Base-by-base conservation (phyloP, 495 filamentous ascomycete genomes). In the Mytilinidion resinicola region DNA sequence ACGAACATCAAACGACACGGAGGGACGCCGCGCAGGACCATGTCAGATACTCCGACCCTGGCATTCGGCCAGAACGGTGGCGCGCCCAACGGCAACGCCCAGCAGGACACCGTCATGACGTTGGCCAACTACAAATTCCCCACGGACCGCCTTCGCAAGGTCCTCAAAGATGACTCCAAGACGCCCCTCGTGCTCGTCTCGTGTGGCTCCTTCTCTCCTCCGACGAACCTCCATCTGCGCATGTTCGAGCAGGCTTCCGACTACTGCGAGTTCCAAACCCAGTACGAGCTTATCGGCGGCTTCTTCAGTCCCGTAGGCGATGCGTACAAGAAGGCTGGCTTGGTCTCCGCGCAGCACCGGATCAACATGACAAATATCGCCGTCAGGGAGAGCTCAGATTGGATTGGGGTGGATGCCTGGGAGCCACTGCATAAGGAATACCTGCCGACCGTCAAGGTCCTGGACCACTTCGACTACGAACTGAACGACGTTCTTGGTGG, bases 181-280 rank as follows among this genome's bases (percentile, higher is more conserved):
- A 92, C 79, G 1, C 90, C 90, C 0, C 74, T 96, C 6, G 81
- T 93, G 11, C 79, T 96, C 41, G 87, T 97, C 41, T 88, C 90
- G 37, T 96, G 91, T 71, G 92, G 92, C 39, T 92, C 88, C 47
- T 96, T 95, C 75, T 89, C 84, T 3, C 91, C 89, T 19, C 91
- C 89, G 15, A 84, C 87, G 63, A 95, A 85, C 71, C 81, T 96
- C 34, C 90, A 96, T 70, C 78, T 96, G 53, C 88, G 90, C 69
- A 92, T 96, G 90, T 95, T 95, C 67, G 91, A 95, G 64, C 89
- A 92, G 85, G 89, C 89, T 2, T 80, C 82, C 65, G 87, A 92
- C 76, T 89, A 86, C 72, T 84, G 84, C 62, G 82, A 84, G 52
- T 85, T 91, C 72, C 88, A 85, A 74, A 90, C 88, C 39, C 78